Evolutionary conservation across 192 early-diverging fungal species (phyloP), one percentile per base, ranked within the genome.

Genomic region (Phycomyces nitens): DNA sequence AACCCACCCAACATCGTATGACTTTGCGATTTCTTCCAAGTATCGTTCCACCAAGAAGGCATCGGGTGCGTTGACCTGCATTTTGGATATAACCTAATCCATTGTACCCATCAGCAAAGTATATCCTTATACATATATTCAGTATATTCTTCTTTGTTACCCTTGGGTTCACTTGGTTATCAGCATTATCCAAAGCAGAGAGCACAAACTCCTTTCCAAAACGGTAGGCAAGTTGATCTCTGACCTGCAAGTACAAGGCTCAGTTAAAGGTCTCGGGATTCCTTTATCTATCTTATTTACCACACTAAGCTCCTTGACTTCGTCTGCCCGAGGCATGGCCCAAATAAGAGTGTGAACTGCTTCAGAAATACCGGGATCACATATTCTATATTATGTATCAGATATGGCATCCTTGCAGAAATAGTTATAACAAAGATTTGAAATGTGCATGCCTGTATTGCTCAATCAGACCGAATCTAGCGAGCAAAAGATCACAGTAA

Each of bases 281-380:
- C 0, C 56, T 10, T 23, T 41, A 20, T 58, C 38, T n/a, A 43
- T 44, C 15, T 16, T 52, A 27, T 47, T 56, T 69, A 87, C 86
- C 16, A 70, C 49, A 26, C 54, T 39, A 23, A 99, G 82, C 60
- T 99, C 97, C 62, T 91, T 88, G 50, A 93, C 90, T 58, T 76
- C 64, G 11, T 95, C 91, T 21, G 85, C 72, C 38, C 95, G 78
- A 0, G 93, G 82, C 23, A 95, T 89, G n/a, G 95, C 90, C 76
- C 94, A 99, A 23, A 96, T 89, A 54, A 99, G 74, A 0, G 94
- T 93, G 43, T 89, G 85, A 0, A 97, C 92, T 8, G 95, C 92
- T 65, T 95, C 95, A 16, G 75, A 71, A 34, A 99, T 91, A 23
- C 85, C 85, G 1, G 82, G 78, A 71, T 99, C 95, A 64, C 89